Conservation (phyloP, 1,284 basidiomycete genomes). For the Rhodotorula sp. region DNA sequence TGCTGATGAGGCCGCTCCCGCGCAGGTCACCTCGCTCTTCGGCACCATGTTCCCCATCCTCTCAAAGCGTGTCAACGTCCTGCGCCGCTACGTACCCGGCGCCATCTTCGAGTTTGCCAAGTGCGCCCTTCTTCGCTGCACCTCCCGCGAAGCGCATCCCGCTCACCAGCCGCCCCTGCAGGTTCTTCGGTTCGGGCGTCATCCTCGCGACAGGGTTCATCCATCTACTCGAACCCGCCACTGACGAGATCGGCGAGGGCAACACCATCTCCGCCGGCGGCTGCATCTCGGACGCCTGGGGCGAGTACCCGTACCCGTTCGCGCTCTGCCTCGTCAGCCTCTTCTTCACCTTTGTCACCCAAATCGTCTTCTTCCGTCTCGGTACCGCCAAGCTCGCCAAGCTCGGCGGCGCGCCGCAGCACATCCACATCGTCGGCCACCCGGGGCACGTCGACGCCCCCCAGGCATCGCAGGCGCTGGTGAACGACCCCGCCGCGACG, state of each 20-base stretch:
- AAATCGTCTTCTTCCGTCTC: slow-evolving; percentile 64
- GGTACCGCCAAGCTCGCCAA: slow-evolving; percentile 42
- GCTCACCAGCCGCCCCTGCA: not conserved
- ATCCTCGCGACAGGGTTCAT: slow-evolving; percentile 72
- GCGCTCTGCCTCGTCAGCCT: slow-evolving; percentile 74
- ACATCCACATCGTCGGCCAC: slow-evolving; percentile 31
- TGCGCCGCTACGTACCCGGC: slow-evolving; percentile 45
- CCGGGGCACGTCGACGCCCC: slow-evolving; percentile 21
- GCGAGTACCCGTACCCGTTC: slow-evolving; percentile 56
- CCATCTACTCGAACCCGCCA: slow-evolving; percentile 46
- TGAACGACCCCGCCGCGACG: not conserved
- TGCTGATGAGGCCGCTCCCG: not conserved
- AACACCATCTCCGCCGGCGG: slow-evolving; percentile 56
- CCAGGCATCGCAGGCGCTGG: not conserved
- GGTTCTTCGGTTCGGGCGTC: slow-evolving; percentile 26
- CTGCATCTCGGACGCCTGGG: slow-evolving; percentile 68
- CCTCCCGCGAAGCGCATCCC: not conserved
- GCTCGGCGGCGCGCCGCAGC: slow-evolving; percentile 31
- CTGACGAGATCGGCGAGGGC: slow-evolving; percentile 65
- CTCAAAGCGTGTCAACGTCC: slow-evolving; percentile 59
- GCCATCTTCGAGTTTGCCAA: slow-evolving; percentile 66
- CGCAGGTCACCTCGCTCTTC: slow-evolving; percentile 34
- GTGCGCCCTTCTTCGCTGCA: slow-evolving; percentile 50
- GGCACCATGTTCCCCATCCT: slow-evolving; percentile 84
- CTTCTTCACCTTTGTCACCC: slow-evolving; percentile 79